A percentile compares a stretch with the other conserved stretches of the same genome.
phyloP scores from a whole-genome alignment of 1,139 yeast species.

The Saccharomyces hybrid region DNA sequence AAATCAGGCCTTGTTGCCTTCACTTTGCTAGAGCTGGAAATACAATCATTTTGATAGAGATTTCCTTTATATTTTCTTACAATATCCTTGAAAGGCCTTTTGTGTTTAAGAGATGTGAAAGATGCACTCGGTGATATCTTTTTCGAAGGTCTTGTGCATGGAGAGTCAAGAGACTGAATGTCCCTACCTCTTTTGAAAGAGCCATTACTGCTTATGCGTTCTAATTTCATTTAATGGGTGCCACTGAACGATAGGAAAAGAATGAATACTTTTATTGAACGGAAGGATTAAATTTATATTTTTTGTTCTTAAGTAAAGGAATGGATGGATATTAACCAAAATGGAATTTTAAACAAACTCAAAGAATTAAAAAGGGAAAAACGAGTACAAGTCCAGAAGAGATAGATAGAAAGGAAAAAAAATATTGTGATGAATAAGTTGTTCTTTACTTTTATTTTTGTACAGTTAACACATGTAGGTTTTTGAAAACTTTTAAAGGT shows the following conservation, averaged over 20 bases:
- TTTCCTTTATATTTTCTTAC: neutral
- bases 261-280: neutral
- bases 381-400: neutral
- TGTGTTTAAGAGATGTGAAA: neutral
- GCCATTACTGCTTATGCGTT: constrained; percentile 2
- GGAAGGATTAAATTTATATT: neutral
- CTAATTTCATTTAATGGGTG: neutral
- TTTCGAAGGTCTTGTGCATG: constrained; percentile 8
- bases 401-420: neutral
- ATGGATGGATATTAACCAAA: constrained; percentile 1
- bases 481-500: neutral
- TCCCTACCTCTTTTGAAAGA: constrained; percentile 27
- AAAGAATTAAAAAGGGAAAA: neutral
- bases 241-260: neutral
- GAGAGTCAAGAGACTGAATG: constrained; percentile 8
- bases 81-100: constrained; percentile 3
- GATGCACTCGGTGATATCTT: constrained; percentile 9
- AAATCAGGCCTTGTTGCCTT: neutral
- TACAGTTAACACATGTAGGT: neutral
- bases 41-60: neutral
- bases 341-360: neutral
- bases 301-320: neutral
- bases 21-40: neutral
- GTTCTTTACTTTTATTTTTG: neutral
- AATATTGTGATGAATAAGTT: neutral